Conservation (phyloP, 169 alveolate genomes). For the Eimeria necatrix region DNA sequence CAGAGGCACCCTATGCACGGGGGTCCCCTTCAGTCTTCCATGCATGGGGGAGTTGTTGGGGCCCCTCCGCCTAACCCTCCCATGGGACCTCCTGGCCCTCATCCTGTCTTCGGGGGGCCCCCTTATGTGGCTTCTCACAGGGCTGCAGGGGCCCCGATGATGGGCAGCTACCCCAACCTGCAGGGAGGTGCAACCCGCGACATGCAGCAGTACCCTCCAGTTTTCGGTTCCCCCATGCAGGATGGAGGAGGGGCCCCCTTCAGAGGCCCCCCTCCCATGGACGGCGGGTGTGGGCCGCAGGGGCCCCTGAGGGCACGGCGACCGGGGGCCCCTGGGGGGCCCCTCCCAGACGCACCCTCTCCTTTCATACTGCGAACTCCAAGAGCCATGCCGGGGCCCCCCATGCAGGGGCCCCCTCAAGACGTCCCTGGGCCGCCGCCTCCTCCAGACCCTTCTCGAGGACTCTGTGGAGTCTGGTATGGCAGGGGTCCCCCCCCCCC, state of each 20-base stretch:
- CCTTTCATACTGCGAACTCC: constrained; percentile 58
- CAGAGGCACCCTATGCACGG: constrained; percentile 37
- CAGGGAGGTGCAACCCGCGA: constrained; percentile 13
- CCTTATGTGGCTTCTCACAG: background rate
- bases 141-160: constrained; percentile 28
- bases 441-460: constrained; percentile 31
- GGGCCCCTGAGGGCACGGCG: constrained; percentile 41
- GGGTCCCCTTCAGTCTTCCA: background rate
- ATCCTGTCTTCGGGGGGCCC: constrained; percentile 35
- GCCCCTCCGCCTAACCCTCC: constrained; percentile 57
- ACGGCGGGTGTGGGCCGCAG: constrained; percentile 38
- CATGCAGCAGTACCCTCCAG: constrained; percentile 46
- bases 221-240: constrained; percentile 10
- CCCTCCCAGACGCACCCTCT: constrained; percentile 31
- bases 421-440: constrained; percentile 58
- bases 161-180: background rate
- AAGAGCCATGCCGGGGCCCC: constrained; percentile 60
- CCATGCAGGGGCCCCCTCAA: constrained; percentile 48
- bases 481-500: constrained; percentile 45
- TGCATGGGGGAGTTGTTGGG: constrained; percentile 6
- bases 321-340: constrained; percentile 44
- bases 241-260: background rate
- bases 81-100: constrained; percentile 17
- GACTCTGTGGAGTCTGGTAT: constrained; percentile 29
- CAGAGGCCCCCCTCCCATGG: constrained; percentile 9